Base-by-base conservation (phyloP, 352 stramenopile genomes). In the Albugo laibachii region DNA sequence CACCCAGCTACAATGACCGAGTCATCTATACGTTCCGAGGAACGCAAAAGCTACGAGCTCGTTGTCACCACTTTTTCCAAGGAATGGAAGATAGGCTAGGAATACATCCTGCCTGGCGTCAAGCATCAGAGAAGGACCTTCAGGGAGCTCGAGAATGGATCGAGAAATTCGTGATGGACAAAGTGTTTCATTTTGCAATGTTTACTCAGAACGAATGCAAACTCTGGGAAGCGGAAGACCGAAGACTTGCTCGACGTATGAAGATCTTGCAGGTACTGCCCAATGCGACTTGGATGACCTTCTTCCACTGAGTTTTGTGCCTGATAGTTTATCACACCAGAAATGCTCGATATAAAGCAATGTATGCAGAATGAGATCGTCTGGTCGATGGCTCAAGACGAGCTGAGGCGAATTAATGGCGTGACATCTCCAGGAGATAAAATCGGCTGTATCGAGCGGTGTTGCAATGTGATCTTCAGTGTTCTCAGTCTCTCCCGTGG, bases 111-210 rank as follows among this genome's bases (percentile, higher is more conserved):
- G 58, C 66, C 4, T 91, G 77, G 77, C 58, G 72, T 5, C 63
- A 83, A 49, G 63, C 54, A 0, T 80, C 70, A 2, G 77, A 91
- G 41, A 34, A 57, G 2, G 83, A 61, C 21, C 49, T 92, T 1
- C 21, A 54, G 2, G 80, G 72, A 45, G 80, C 69, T 5, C 69
- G 83, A 10, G 77, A 94, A 48, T 67, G 80, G 0, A 72, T 95
- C 37, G 83, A 95, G 55, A 93, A 94, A 50, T 93, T 93, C 47
- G 75, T 95, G 13, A 92, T 95, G 77, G 77, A 87, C 50, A 89
- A 92, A 47, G 56, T 95, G 13, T 66, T 67, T 1, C 61, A 84
- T 47, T 70, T 91, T 21, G 76, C 78, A 24, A 80, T 92, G 42
- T 74, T 77, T 49, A 62, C 82, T 19, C 48, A 86, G 11, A 56